Conservation (phyloP, 441 rosid species). For the Erodium trifolium region DNA sequence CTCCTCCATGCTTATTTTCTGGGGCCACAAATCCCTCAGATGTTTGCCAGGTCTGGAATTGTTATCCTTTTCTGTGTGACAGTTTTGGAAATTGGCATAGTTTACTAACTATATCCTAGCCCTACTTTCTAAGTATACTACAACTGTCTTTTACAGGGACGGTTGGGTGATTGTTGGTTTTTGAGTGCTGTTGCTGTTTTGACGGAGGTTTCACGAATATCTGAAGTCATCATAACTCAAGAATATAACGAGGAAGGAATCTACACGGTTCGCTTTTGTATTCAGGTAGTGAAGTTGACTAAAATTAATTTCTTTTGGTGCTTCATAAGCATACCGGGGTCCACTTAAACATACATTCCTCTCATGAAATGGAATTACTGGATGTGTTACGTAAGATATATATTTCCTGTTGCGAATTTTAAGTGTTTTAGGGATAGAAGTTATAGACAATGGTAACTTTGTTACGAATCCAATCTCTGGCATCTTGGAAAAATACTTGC, state of each 20-base stretch:
- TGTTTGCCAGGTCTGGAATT: conserved; percentile 86
- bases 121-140: conserved; percentile 12
- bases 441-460: no score
- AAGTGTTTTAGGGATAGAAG: no score
- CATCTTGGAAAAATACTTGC: no score
- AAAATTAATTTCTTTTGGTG: background rate
- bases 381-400: no score
- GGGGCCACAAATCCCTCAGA: conserved; percentile 95
- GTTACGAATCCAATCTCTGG: no score
- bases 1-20: conserved; percentile 80
- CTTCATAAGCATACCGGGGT: background rate
- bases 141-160: conserved; percentile 55
- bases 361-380: no score
- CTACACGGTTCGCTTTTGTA: conserved; percentile 98
- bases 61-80: conserved; percentile 18
- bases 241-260: conserved; percentile 99
- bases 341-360: no score
- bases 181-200: conserved; percentile 96
- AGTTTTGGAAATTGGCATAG: conserved; percentile 2
- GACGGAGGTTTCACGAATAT: conserved; percentile 88
- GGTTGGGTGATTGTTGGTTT: conserved; percentile 99
- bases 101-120: conserved; percentile 14
- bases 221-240: conserved; percentile 96
- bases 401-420: no score
- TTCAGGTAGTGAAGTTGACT: conserved; percentile 59